Evolutionary conservation across 257 asterid species (phyloP).

Genomic region (Ehretia macrophylla): DNA sequence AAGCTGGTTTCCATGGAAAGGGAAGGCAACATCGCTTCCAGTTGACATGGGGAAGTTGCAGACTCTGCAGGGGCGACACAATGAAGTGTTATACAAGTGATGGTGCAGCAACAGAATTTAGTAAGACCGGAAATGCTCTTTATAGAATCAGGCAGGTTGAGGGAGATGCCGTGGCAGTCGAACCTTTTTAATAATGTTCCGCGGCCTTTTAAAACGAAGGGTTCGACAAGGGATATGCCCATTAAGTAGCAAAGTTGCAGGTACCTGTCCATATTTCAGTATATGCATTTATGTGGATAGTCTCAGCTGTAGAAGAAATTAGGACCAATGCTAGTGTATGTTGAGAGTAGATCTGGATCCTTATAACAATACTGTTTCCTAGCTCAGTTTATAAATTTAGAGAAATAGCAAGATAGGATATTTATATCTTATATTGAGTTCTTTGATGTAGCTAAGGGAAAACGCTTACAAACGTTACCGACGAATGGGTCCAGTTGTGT

Average conservation of each 20-base stretch:
- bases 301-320: neutral
- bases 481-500: no score
- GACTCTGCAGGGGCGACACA: neutral
- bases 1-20: constrained; percentile 13
- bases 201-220: neutral
- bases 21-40: neutral
- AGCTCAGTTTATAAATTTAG: no score
- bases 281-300: neutral
- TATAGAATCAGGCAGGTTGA: constrained; percentile 9
- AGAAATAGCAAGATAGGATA: no score
- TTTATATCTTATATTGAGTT: no score
- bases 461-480: no score
- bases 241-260: neutral
- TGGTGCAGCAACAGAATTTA: constrained; percentile 2
- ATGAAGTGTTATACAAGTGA: neutral
- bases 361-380: no score
- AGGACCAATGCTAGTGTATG: neutral
- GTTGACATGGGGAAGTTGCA: constrained; percentile 8
- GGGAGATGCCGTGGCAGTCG: constrained; percentile 2
- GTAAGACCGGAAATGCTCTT: neutral
- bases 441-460: no score
- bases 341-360: neutral
- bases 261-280: neutral
- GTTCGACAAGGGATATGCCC: no score
- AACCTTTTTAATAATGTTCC: constrained; percentile 13